Percentiles rank a stretch among this genome's conserved stretches.
phyloP scores from a whole-genome alignment of 2,329 filamentous ascomycete genomes.

The Massarina eburnea region DNA sequence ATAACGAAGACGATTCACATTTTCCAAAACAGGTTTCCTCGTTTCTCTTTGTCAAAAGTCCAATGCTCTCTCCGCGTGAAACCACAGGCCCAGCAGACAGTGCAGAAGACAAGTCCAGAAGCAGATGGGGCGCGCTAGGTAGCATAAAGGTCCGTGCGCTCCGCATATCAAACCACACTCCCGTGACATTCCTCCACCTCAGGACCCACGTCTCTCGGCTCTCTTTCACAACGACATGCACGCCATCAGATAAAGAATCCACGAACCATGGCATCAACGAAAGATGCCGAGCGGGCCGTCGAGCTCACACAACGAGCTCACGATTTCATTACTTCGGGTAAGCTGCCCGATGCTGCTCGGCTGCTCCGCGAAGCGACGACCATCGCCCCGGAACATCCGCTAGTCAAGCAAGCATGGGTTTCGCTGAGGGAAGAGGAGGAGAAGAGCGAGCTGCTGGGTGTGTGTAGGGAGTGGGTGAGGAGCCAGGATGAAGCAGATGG shows the following conservation, averaged over 20 bases:
- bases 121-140: not conserved
- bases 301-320: conserved; percentile 34
- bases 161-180: conserved; percentile 15
- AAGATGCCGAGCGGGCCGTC: conserved; percentile 32
- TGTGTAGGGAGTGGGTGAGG: conserved; percentile 40
- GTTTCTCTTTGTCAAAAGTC: not conserved
- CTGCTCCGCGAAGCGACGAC: conserved; percentile 49
- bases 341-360: conserved; percentile 44
- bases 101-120: not conserved
- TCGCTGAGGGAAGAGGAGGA: conserved; percentile 43
- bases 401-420: conserved; percentile 46
- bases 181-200: conserved; percentile 20
- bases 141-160: conserved; percentile 19
- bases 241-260: conserved; percentile 4
- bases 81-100: not conserved
- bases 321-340: conserved; percentile 29
- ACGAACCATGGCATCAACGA: conserved; percentile 29
- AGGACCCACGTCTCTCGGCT: not conserved
- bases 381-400: conserved; percentile 45
- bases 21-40: not conserved
- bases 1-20: conserved; percentile 18
- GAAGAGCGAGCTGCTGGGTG: conserved; percentile 35
- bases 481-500: conserved; percentile 44
- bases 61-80: not conserved
- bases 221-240: conserved; percentile 15